phyloP scores from a whole-genome alignment of 257 asterid species.

The Capsicum chinense region DNA sequence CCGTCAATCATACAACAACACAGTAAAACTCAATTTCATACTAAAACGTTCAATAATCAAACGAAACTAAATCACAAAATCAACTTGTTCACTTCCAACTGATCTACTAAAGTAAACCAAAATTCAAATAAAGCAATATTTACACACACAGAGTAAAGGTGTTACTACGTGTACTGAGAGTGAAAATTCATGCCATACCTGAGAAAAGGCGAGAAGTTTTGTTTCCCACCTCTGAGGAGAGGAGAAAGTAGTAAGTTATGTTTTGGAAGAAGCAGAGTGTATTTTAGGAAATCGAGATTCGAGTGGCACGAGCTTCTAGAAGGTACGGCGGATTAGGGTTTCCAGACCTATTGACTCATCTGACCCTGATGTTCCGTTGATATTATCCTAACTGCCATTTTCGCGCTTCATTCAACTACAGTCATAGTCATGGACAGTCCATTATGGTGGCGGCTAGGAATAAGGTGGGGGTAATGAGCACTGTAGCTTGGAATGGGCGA shows the following conservation, averaged over 20 bases:
- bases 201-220: neutral
- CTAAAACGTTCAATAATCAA: no score
- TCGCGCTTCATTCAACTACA: conserved; percentile 8
- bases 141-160: no score
- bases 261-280: conserved; percentile 5
- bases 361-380: neutral
- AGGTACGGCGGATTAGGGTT: conserved; percentile 24
- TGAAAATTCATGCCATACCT: neutral
- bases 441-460: conserved; percentile 15
- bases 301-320: conserved; percentile 7
- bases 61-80: no score
- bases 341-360: neutral
- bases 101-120: no score
- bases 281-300: neutral
- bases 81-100: no score
- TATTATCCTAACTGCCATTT: conserved; percentile 24
- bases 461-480: neutral
- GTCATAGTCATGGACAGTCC: neutral
- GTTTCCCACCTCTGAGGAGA: conserved; percentile 6
- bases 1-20: no score
- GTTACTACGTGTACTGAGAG: no score
- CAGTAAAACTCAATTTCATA: no score
- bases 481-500: neutral
- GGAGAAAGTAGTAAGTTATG: neutral
- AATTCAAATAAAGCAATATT: no score